Evolutionary conservation across 2,329 filamentous ascomycete species (phyloP).

Genomic region (Alternaria sp.): DNA sequence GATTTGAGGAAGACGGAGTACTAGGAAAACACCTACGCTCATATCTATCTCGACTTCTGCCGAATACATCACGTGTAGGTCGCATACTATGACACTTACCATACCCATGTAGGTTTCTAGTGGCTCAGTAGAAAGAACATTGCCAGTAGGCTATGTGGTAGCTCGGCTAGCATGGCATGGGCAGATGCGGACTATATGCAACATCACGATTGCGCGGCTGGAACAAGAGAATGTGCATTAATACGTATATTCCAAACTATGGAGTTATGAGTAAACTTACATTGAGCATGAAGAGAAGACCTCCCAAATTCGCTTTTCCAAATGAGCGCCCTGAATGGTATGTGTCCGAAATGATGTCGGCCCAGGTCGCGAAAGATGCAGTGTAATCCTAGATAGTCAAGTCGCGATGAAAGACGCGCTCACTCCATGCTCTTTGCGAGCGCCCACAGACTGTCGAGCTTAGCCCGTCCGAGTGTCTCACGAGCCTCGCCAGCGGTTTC

Average conservation of each 20-base stretch:
- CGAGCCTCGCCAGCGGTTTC: constrained; percentile 90
- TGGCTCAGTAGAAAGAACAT: not conserved
- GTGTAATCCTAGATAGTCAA: not conserved
- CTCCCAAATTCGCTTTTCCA: not conserved
- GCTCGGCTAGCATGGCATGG: not conserved
- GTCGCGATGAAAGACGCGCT: not conserved
- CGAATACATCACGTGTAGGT: not conserved
- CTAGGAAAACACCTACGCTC: not conserved
- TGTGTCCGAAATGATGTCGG: not conserved
- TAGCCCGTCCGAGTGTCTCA: constrained; percentile 76
- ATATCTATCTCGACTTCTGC: not conserved
- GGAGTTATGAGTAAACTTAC: constrained; percentile 28
- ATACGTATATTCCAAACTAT: constrained; percentile 26
- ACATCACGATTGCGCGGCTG: constrained; percentile 10
- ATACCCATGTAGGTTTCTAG: not conserved
- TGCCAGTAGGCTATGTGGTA: not conserved
- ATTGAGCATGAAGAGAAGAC: constrained; percentile 12
- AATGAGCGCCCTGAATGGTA: not conserved
- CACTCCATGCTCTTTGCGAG: constrained; percentile 70
- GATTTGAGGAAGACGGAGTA: not conserved
- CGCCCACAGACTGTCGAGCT: constrained; percentile 96
- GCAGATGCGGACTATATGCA: not conserved
- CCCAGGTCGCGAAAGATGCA: not conserved
- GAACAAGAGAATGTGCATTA: constrained; percentile 15
- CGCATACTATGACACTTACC: not conserved